Percentiles rank a stretch among this genome's conserved stretches.
These are phyloP conservation scores for Paramecium sexaurelia DNA, from an alignment of 73 alveolate species.

Conservation along the genomic window DNA sequence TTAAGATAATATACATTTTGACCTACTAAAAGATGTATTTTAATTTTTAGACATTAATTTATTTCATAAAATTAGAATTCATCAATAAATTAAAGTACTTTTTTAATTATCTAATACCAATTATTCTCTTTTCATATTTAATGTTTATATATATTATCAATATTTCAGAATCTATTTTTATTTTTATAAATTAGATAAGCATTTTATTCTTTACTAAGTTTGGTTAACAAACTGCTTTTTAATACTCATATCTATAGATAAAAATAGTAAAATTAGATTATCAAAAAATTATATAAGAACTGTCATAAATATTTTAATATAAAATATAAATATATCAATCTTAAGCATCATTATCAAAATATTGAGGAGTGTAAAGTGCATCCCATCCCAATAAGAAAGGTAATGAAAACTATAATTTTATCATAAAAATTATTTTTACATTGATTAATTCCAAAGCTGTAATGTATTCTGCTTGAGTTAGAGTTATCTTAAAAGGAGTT, in stretches of 20 bases:
- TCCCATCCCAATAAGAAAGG: constrained; percentile 42
- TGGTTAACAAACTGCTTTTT: constrained; percentile 68
- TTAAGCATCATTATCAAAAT: constrained; percentile 8
- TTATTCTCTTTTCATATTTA: constrained; percentile 35
- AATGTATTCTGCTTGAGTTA: background rate
- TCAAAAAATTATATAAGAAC: constrained; percentile 42
- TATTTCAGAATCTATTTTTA: constrained; percentile 63
- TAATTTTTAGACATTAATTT: background rate
- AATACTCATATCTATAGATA: constrained; percentile 64
- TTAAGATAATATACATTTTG: background rate
- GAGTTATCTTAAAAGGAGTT: background rate
- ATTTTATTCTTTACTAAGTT: background rate
- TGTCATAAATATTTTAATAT: background rate
- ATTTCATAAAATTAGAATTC: background rate
- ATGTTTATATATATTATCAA: background rate
- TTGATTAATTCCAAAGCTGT: background rate
- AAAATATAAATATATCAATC: background rate
- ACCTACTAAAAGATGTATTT: background rate
- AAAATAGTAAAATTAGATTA: constrained; percentile 54
- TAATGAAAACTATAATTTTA: background rate
- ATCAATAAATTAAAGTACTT: constrained; percentile 21
- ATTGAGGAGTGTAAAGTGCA: constrained; percentile 14
- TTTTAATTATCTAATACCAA: constrained; percentile 24
- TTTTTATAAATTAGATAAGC: constrained; percentile 53
- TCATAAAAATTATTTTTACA: background rate